phyloP scores from a whole-genome alignment of 345 rosid species.

The Eucalyptus virginea region DNA sequence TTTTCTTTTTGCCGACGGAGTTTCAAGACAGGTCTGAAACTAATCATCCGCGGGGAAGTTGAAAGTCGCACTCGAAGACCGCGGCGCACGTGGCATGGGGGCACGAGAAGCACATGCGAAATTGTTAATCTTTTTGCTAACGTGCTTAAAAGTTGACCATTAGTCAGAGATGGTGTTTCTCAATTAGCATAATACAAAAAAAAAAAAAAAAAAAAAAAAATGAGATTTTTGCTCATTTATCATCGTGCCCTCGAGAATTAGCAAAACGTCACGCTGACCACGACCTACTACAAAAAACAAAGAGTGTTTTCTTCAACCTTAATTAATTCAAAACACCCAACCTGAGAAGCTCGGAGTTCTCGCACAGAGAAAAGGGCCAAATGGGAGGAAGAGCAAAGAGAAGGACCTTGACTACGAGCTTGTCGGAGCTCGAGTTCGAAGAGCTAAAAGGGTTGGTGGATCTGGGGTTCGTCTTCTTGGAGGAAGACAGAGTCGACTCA shows the following conservation, averaged over 20 bases:
- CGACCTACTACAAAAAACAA: no score
- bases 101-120: background rate
- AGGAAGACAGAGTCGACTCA: constrained; percentile 45
- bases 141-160: background rate
- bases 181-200: no score
- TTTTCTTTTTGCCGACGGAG: background rate
- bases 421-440: constrained; percentile 56
- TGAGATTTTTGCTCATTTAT: no score
- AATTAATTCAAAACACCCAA: no score
- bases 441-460: constrained; percentile 77
- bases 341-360: background rate
- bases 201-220: no score
- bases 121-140: background rate
- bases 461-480: constrained; percentile 78
- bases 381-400: constrained; percentile 6
- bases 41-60: background rate
- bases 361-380: background rate
- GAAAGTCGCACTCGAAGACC: background rate
- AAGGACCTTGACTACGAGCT: constrained; percentile 30
- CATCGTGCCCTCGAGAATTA: no score
- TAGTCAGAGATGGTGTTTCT: no score
- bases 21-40: background rate
- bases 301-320: no score
- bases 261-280: no score
- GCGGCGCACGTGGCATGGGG: background rate